These are phyloP conservation scores for Stephania japonica DNA, from an alignment of 164 flowering plant species.

Conservation along the genomic window DNA sequence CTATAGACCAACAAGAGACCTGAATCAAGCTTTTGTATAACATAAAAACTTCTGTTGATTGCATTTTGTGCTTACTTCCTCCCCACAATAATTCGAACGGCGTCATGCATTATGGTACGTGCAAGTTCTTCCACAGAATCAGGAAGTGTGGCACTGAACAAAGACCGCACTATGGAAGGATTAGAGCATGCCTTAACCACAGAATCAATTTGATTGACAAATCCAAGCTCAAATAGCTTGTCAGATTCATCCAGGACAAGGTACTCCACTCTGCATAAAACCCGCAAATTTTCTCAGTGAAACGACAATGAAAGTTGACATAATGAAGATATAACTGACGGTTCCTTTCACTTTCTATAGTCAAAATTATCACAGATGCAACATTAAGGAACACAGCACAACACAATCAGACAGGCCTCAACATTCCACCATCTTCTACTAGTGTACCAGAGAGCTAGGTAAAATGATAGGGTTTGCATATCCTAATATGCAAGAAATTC, in stretches of 20 bases:
- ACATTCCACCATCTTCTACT: not conserved
- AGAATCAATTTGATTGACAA: constrained; percentile 80
- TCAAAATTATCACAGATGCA: constrained; percentile 1
- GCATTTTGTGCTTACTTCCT: constrained; percentile 62
- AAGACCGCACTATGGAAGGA: constrained; percentile 73
- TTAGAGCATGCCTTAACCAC: constrained; percentile 93
- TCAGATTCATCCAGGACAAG: constrained; percentile 95
- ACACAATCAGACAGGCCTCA: not conserved
- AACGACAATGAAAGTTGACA: not conserved
- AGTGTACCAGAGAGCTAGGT: not conserved
- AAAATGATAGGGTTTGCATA: not conserved
- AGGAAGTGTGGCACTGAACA: constrained; percentile 96
- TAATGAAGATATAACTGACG: not conserved
- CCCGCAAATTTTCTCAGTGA: not conserved
- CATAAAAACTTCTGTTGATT: not conserved
- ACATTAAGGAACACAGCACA: not conserved
- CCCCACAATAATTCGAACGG: constrained; percentile 88
- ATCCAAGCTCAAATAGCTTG: constrained; percentile 86
- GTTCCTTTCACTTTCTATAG: not conserved
- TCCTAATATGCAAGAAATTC: not conserved
- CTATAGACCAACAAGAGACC: not conserved
- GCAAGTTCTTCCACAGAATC: constrained; percentile 95
- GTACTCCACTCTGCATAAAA: constrained; percentile 75
- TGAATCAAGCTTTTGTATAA: not conserved
- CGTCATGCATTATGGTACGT: constrained; percentile 96